Conservation (phyloP, 2,329 filamentous ascomycete genomes). For the Colletotrichum falcatum region DNA sequence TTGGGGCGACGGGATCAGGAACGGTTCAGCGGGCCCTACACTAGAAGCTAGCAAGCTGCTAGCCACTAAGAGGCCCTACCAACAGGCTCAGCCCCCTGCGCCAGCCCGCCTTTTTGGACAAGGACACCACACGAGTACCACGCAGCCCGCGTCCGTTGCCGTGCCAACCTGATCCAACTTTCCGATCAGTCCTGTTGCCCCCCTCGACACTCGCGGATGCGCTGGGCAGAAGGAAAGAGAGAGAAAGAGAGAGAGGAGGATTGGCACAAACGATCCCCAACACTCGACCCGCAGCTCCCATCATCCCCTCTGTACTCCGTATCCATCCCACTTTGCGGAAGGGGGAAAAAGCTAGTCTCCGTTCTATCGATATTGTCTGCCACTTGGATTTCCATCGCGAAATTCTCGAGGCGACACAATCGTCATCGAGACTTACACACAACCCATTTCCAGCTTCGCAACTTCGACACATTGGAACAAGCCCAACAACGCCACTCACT, state of each 20-base stretch:
- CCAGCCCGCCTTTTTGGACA: neutral
- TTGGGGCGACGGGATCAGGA: constrained; percentile 14
- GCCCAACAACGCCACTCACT: constrained; percentile 14
- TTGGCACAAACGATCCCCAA: neutral
- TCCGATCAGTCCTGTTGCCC: constrained; percentile 40
- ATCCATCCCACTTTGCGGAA: constrained; percentile 17
- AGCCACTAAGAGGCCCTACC: constrained; percentile 22
- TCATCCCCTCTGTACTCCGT: constrained; percentile 3
- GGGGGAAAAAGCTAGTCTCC: constrained; percentile 7
- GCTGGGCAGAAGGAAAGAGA: constrained; percentile 14
- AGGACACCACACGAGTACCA: constrained; percentile 25
- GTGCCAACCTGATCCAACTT: constrained; percentile 31
- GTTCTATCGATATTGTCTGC: constrained; percentile 4
- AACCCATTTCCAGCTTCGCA: neutral
- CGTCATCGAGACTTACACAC: constrained; percentile 18
- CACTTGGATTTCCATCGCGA: neutral
- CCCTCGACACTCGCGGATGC: constrained; percentile 40
- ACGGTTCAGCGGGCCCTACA: constrained; percentile 7
- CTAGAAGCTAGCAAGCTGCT: constrained; percentile 3
- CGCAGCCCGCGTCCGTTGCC: constrained; percentile 14
- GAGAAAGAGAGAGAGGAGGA: neutral
- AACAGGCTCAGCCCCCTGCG: constrained; percentile 10
- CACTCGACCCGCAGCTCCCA: constrained; percentile 6
- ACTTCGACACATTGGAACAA: neutral
- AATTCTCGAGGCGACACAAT: constrained; percentile 1